phyloP scores from a whole-genome alignment of 257 asterid species.

The Solanum bulbocastanum region DNA sequence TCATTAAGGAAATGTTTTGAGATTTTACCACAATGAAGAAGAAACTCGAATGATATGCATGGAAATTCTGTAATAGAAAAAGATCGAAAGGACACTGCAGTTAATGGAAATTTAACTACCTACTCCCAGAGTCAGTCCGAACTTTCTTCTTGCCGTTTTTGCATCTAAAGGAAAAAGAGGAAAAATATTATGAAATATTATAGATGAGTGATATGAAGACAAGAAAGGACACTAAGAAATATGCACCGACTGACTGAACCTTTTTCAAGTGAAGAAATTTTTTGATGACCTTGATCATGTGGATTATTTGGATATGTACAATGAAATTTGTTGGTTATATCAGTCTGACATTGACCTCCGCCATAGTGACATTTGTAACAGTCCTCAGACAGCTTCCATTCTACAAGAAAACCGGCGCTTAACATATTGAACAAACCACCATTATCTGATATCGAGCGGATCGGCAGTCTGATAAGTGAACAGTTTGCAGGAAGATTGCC shows the following conservation, averaged over 20 bases:
- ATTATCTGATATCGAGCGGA: rapidly evolving
- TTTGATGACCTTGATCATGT: neutral
- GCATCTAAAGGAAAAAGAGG: neutral
- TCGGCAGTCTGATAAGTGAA: neutral
- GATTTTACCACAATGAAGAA: neutral
- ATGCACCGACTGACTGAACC: neutral
- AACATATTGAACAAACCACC: neutral
- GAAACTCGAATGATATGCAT: neutral
- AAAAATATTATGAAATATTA: no score
- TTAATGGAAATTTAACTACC: neutral
- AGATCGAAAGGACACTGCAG: neutral
- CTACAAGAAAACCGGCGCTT: rapidly evolving
- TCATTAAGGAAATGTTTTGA: neutral
- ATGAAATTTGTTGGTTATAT: neutral
- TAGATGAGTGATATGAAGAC: neutral
- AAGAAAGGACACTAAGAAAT: neutral
- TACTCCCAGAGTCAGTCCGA: neutral
- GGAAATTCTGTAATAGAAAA: neutral
- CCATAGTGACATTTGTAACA: neutral
- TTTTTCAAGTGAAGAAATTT: neutral
- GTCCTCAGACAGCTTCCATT: neutral
- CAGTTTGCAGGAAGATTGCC: neutral
- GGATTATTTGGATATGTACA: neutral
- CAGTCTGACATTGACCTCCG: neutral
- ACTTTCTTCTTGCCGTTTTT: neutral